These are phyloP conservation scores for thale cress (Arabidopsis thaliana) DNA, from an alignment of 345 rosid genomes.

Conservation along the genomic window DNA sequence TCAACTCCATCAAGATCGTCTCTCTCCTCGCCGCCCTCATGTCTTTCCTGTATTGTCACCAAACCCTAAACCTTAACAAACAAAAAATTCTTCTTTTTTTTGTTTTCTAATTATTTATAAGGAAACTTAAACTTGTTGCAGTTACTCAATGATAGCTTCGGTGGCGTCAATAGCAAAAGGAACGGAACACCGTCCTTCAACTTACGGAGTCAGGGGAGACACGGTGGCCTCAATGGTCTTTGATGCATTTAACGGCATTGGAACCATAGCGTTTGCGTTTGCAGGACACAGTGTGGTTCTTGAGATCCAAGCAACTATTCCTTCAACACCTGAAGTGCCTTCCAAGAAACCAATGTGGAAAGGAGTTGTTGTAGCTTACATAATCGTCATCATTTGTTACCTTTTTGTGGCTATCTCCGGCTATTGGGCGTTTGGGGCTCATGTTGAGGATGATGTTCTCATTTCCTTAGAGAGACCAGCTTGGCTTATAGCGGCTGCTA, in stretches of 20 bases:
- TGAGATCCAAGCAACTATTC: constrained; percentile 72
- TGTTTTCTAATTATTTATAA: neutral
- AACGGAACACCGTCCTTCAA: constrained; percentile 34
- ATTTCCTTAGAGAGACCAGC: constrained; percentile 53
- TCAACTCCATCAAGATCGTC: constrained; percentile 76
- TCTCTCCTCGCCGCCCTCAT: constrained; percentile 84
- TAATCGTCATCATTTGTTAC: constrained; percentile 56
- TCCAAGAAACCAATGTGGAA: constrained; percentile 69
- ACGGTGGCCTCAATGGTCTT: constrained; percentile 36
- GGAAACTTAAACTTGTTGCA: neutral
- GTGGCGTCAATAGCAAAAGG: constrained; percentile 44
- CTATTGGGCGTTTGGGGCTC: constrained; percentile 57
- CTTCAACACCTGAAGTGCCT: constrained; percentile 58
- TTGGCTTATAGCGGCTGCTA: constrained; percentile 57
- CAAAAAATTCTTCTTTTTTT: neutral
- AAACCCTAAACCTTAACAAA: neutral
- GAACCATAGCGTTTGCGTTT: constrained; percentile 62
- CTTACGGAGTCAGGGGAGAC: constrained; percentile 44
- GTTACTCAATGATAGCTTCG: constrained; percentile 46
- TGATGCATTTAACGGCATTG: constrained; percentile 51
- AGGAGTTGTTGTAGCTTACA: constrained; percentile 56
- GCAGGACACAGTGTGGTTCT: constrained; percentile 70
- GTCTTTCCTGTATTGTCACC: constrained; percentile 54
- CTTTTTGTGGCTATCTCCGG: constrained; percentile 52
- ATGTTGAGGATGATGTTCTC: constrained; percentile 58